Evolutionary conservation across 2,329 filamentous ascomycete genomes (phyloP).

Genomic region (Botrytis fabae): DNA sequence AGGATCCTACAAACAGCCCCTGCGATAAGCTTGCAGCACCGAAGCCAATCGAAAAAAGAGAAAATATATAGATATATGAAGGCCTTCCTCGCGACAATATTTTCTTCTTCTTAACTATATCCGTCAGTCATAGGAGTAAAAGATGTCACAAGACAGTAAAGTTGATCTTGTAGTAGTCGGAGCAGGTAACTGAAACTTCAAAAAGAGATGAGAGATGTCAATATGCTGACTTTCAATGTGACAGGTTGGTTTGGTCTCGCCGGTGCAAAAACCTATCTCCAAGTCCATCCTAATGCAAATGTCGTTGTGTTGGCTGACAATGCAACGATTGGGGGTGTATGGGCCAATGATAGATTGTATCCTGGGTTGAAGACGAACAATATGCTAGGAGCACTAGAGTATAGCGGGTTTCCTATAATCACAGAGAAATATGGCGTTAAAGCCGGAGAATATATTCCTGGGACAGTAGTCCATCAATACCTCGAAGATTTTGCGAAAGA

Average conservation of each 20-base stretch:
- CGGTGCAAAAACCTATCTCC: slow-evolving; percentile 60
- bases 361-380: slow-evolving; percentile 73
- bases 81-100: background rate
- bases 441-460: slow-evolving; percentile 59
- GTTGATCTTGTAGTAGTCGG: slow-evolving; percentile 15
- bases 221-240: background rate
- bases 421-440: slow-evolving; percentile 51
- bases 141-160: background rate
- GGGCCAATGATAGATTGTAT: slow-evolving; percentile 67
- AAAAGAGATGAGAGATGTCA: background rate
- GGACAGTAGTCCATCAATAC: slow-evolving; percentile 56
- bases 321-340: slow-evolving; percentile 64
- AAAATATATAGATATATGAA: background rate
- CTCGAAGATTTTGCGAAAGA: slow-evolving; percentile 55
- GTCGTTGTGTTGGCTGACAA: slow-evolving; percentile 60
- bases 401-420: slow-evolving; percentile 71
- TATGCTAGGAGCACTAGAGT: slow-evolving; percentile 71
- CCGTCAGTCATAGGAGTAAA: background rate
- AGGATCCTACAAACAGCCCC: background rate
- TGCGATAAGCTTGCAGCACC: background rate
- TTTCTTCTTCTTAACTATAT: background rate
- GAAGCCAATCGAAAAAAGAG: background rate
- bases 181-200: slow-evolving; percentile 7
- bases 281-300: slow-evolving; percentile 57
- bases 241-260: slow-evolving; percentile 50